Percentiles rank a stretch among this genome's conserved stretches.
Conservation (phyloP, 495 filamentous ascomycete species). For the Penicillium maclennaniae region DNA sequence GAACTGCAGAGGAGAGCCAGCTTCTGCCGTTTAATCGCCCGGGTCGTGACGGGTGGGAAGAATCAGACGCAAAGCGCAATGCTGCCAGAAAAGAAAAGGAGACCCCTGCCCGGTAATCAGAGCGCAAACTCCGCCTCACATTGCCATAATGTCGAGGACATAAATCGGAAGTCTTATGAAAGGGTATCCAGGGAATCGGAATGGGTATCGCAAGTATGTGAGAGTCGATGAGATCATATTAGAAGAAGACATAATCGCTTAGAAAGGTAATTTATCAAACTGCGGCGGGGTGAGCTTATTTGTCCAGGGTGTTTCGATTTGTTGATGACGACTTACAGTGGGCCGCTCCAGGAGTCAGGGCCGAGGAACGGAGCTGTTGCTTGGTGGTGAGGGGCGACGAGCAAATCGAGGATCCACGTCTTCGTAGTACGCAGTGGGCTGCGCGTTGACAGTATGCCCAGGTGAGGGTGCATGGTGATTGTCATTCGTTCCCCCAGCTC, state of each 20-base stretch:
- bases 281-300: slow-evolving; percentile 1
- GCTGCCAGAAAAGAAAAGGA: not conserved
- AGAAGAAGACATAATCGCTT: slow-evolving; percentile 2
- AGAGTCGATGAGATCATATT: slow-evolving; percentile 6
- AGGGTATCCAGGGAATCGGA: slow-evolving; percentile 11
- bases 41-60: not conserved
- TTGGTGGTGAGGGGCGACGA: slow-evolving; percentile 34
- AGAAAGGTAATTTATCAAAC: slow-evolving; percentile 16
- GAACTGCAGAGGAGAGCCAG: slow-evolving; percentile 5
- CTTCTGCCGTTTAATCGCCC: not conserved
- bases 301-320: not conserved
- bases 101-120: not conserved
- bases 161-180: slow-evolving; percentile 12
- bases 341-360: slow-evolving; percentile 33
- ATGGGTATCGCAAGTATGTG: slow-evolving; percentile 22
- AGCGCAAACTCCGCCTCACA: slow-evolving; percentile 19
- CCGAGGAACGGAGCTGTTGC: slow-evolving; percentile 26
- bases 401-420: slow-evolving; percentile 89
- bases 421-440: slow-evolving; percentile 70
- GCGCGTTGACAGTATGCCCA: slow-evolving; percentile 10
- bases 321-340: slow-evolving; percentile 27
- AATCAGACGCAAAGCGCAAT: not conserved
- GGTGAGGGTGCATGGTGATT: slow-evolving; percentile 11
- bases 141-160: slow-evolving; percentile 13
- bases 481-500: slow-evolving; percentile 39